phyloP scores from a whole-genome alignment of 345 rosid genomes.

The Gynandropsis gynandra region DNA sequence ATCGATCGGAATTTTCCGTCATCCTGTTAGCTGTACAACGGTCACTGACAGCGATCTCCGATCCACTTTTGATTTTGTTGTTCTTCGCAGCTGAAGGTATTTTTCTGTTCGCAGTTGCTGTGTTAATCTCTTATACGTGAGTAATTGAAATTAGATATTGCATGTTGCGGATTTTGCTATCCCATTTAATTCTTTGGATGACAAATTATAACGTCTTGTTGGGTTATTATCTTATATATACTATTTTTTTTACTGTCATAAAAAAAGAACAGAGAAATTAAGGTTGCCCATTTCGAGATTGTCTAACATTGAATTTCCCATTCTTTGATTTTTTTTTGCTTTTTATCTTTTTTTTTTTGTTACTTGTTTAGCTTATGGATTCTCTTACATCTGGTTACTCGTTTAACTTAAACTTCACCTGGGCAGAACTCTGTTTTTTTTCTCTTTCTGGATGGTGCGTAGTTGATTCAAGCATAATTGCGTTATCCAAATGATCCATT shows the following conservation, averaged over 20 bases:
- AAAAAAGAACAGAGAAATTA: background rate
- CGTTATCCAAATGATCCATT: no score
- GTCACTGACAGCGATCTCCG: constrained; percentile 5
- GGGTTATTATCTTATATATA: constrained; percentile 1
- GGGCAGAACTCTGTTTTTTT: no score
- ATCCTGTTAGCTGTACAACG: constrained; percentile 5
- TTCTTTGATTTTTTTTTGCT: background rate
- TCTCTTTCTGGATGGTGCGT: no score
- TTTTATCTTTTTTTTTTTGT: background rate
- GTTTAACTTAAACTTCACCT: no score
- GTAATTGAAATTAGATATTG: constrained; percentile 12
- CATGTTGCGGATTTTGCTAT: constrained; percentile 18
- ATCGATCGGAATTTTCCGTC: constrained; percentile 12
- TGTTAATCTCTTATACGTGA: background rate
- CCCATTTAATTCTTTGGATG: constrained; percentile 3
- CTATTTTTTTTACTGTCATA: constrained; percentile 8
- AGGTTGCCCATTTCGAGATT: constrained; percentile 14
- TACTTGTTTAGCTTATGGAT: background rate
- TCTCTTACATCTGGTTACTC: no score
- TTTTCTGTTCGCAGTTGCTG: constrained; percentile 10
- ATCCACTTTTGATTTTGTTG: background rate
- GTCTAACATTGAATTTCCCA: background rate
- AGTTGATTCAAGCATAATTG: no score
- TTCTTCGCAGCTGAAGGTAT: constrained; percentile 11
- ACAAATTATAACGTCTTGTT: background rate